These are phyloP conservation scores for Venturia pyrina DNA, from an alignment of 2,329 filamentous ascomycete genomes.

Conservation along the genomic window DNA sequence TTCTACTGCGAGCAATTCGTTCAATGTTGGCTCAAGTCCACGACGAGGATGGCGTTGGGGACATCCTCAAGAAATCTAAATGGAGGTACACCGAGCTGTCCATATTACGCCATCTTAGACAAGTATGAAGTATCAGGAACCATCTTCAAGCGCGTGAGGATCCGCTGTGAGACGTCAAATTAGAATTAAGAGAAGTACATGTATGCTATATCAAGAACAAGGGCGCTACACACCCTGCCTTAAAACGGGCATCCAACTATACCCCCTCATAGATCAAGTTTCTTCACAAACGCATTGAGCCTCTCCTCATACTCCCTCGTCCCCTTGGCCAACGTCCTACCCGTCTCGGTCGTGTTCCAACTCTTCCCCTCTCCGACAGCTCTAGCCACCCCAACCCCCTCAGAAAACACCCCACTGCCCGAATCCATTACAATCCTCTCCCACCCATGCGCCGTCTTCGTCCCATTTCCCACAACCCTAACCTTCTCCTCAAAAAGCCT, in stretches of 20 bases:
- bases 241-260: neutral
- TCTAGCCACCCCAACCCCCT: neutral
- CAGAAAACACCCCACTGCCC: neutral
- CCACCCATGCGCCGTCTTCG: neutral
- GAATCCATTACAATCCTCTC: neutral
- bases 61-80: too few relatives aligned
- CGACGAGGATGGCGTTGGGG: too few relatives aligned
- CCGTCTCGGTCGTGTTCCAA: neutral
- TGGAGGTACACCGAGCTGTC: too few relatives aligned
- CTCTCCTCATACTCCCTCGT: neutral
- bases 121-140: too few relatives aligned
- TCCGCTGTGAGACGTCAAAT: too few relatives aligned
- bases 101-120: neutral
- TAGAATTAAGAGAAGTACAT: too few relatives aligned
- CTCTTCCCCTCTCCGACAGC: neutral
- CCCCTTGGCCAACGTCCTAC: neutral
- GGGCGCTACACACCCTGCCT: neutral
- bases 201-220: neutral
- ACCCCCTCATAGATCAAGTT: neutral
- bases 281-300: neutral
- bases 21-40: neutral
- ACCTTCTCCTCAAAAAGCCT: slow-evolving; percentile 51
- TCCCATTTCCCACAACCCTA: neutral
- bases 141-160: too few relatives aligned
- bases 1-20: neutral